A percentile compares a stretch with the other conserved stretches of the same genome.
These are phyloP conservation scores for Stentor coeruleus DNA, from an alignment of 73 alveolate species.

Conservation along the genomic window DNA sequence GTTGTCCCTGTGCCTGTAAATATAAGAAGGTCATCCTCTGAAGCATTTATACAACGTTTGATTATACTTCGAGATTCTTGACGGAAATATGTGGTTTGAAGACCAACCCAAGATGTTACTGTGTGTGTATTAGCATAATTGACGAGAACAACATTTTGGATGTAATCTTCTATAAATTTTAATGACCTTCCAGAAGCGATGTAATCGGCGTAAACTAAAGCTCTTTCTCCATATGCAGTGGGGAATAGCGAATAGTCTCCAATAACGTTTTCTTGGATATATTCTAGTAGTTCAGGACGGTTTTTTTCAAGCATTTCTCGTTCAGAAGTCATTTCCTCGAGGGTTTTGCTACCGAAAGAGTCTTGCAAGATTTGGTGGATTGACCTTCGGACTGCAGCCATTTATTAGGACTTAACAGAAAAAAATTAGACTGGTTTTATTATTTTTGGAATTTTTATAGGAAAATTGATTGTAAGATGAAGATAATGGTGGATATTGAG, in stretches of 20 bases:
- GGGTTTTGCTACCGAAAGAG: neutral
- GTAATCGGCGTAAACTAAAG: constrained; percentile 81
- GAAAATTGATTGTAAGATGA: no score
- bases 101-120: constrained; percentile 73
- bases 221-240: constrained; percentile 86
- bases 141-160: constrained; percentile 67
- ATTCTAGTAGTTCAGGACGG: constrained; percentile 34
- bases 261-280: constrained; percentile 36
- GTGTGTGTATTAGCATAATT: constrained; percentile 92
- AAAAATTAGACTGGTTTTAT: no score
- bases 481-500: no score
- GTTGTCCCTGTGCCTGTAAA: constrained; percentile 88
- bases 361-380: neutral
- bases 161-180: constrained; percentile 78
- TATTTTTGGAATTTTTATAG: no score
- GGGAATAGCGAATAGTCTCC: constrained; percentile 33
- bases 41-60: constrained; percentile 77
- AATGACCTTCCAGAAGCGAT: constrained; percentile 89
- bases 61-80: constrained; percentile 85
- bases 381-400: constrained; percentile 12
- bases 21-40: constrained; percentile 79
- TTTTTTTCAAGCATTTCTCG: constrained; percentile 27
- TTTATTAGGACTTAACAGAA: neutral
- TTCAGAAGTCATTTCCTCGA: constrained; percentile 15
- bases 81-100: constrained; percentile 77